Evolutionary conservation across 768 basidiomycete genomes (phyloP).

Genomic region (Suillus luteus): DNA sequence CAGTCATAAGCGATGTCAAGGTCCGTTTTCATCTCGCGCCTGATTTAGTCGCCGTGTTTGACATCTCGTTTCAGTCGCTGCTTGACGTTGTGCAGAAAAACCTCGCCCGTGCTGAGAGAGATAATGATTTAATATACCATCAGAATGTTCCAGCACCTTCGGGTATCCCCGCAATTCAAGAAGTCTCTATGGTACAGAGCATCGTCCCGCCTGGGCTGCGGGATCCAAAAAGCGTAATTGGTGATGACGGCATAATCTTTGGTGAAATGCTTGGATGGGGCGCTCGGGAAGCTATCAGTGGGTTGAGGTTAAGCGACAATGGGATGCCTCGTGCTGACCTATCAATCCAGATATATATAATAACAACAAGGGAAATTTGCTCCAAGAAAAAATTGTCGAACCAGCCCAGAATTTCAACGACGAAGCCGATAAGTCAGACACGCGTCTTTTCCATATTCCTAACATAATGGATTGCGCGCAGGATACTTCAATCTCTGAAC

Average conservation of each 20-base stretch:
- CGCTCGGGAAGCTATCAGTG: conserved; percentile 86
- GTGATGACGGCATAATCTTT: conserved; percentile 63
- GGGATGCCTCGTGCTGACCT: conserved; percentile 2
- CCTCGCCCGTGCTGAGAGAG: conserved; percentile 73
- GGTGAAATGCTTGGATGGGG: conserved; percentile 81
- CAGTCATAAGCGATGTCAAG: conserved; percentile 79
- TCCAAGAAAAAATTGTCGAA: conserved; percentile 67
- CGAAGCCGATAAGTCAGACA: conserved; percentile 57
- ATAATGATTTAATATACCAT: conserved; percentile 96
- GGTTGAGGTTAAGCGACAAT: conserved; percentile 27
- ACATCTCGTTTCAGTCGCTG: conserved; percentile 57
- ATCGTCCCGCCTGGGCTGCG: conserved; percentile 54
- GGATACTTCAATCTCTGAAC: conserved; percentile 68
- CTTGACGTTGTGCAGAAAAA: conserved; percentile 69
- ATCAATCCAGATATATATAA: conserved; percentile 73
- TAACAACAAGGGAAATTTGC: conserved; percentile 70
- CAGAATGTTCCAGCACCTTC: conserved; percentile 77
- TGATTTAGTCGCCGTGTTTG: neutral
- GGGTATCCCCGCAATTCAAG: conserved; percentile 63
- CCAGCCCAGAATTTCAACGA: conserved; percentile 65
- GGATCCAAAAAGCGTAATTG: conserved; percentile 58
- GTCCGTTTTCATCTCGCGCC: conserved; percentile 40
- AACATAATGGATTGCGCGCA: conserved; percentile 31
- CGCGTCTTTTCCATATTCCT: conserved; percentile 1
- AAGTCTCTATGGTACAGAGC: conserved; percentile 65